These are phyloP conservation scores for Graphiopsis chlorocephala DNA, from an alignment of 2,329 filamentous ascomycete species.

Conservation along the genomic window DNA sequence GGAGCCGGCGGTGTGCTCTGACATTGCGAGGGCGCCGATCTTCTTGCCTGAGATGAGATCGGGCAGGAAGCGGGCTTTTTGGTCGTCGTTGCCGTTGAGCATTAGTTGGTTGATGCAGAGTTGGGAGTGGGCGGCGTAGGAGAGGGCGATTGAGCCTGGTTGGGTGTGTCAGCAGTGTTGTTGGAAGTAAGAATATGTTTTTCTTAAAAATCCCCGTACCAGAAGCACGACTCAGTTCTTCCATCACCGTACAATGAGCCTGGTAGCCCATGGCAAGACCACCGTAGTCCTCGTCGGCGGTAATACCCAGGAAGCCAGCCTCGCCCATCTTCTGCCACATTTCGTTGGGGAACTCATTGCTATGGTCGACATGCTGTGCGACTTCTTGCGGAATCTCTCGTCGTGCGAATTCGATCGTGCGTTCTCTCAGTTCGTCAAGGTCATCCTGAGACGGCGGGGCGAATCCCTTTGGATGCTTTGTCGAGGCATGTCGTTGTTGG, in stretches of 20 bases:
- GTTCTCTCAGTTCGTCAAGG: constrained; percentile 74
- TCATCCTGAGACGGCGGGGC: constrained; percentile 68
- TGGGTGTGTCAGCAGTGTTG: constrained; percentile 39
- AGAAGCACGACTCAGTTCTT: constrained; percentile 86
- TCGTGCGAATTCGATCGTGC: constrained; percentile 82
- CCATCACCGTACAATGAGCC: constrained; percentile 92
- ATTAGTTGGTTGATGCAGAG: constrained; percentile 95
- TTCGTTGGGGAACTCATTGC: constrained; percentile 81
- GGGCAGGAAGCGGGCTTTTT: constrained; percentile 79
- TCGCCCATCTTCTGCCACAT: constrained; percentile 95
- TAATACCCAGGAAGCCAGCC: constrained; percentile 87
- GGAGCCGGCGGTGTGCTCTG: constrained; percentile 82
- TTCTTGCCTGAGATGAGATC: constrained; percentile 75
- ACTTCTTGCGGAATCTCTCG: constrained; percentile 83
- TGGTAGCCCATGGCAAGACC: constrained; percentile 92
- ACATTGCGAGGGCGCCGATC: constrained; percentile 91
- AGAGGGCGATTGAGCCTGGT: constrained; percentile 64
- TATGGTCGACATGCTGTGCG: constrained; percentile 76
- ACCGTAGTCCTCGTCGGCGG: constrained; percentile 87
- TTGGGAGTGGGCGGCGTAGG: constrained; percentile 93
- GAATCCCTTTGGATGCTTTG: constrained; percentile 68
- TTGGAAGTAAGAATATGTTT: neutral
- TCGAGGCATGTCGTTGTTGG: constrained; percentile 53
- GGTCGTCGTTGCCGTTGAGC: constrained; percentile 75
- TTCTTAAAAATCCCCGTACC: constrained; percentile 40